These are phyloP conservation scores for Tolypocladium ophioglossoides DNA, from an alignment of 2,329 filamentous ascomycete genomes.

Conservation along the genomic window DNA sequence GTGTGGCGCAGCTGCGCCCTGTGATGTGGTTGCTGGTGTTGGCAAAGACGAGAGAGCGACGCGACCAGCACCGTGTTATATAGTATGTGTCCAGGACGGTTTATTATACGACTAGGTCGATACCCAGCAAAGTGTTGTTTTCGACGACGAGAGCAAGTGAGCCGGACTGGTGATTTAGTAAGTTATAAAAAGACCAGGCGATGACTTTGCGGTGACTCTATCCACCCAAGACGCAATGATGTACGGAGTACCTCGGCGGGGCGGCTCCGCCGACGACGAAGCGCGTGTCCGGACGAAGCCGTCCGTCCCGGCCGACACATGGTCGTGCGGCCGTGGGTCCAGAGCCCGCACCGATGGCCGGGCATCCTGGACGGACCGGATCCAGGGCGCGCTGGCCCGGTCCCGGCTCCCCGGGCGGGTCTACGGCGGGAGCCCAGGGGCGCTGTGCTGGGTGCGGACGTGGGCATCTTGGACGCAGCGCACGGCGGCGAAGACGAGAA, in stretches of 20 bases:
- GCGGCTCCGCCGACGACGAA: not conserved
- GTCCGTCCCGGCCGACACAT: not conserved
- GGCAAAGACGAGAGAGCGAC: not conserved
- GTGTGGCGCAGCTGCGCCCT: not conserved
- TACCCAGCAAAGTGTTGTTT: slow-evolving; percentile 16
- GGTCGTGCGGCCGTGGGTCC: not conserved
- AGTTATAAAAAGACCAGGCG: too few species aligned
- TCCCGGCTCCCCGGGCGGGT: not conserved
- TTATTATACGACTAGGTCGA: slow-evolving; percentile 11
- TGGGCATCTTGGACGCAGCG: not conserved
- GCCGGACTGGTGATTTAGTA: not conserved
- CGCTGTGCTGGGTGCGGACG: not conserved
- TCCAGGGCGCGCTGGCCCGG: not conserved
- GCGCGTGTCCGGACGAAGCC: not conserved
- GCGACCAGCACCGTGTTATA: slow-evolving; percentile 2
- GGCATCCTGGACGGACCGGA: not conserved
- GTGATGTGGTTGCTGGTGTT: not conserved
- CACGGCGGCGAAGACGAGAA: not conserved
- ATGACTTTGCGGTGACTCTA: too few species aligned
- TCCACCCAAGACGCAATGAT: not conserved
- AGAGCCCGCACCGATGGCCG: not conserved
- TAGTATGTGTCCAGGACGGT: slow-evolving; percentile 8
- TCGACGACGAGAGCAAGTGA: too few species aligned
- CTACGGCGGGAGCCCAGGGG: not conserved
- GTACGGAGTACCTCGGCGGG: not conserved